Evolutionary conservation across 148 eudicot species (phyloP), one percentile per base, ranked within the genome.

Genomic region (Persicaria maculosa): DNA sequence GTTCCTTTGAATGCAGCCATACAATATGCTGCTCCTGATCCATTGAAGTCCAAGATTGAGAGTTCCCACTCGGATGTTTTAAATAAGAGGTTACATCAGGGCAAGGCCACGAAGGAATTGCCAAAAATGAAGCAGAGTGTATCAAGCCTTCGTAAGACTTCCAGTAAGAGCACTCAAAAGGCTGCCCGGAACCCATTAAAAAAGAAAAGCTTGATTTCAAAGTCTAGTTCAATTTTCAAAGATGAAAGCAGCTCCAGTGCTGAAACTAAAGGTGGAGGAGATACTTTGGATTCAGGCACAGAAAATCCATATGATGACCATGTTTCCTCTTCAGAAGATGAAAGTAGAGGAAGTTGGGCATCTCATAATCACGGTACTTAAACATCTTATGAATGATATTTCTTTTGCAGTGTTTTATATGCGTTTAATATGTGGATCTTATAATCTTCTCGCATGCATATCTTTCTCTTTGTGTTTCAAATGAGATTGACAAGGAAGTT

Each of bases 241-340:
- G 70, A 65, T 15, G 70, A 36, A 65, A 65, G 70, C 70, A 65
- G 70, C 70, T 65, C 70, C 70, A 65, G 20, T 43, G 40, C 70
- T 65, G 70, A 65, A 65, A 19, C 6, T 7, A 43, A 11, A 65
- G 47, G 46, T 40, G 70, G 70, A 65, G 47, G 70, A 65, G 70
- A 43, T 14, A 46, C 36, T 40, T 65, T 19, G 4, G 31, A 65
- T 65, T 65, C 47, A 65, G 40, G 46, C 70, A 65, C 70, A 65
- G 70, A 65, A 43, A 40, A 2, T 65, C 19, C 45, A 36, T 7
- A 43, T 43, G 46, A 65, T 15, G 70, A 65, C 9, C 47, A 65
- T 12, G 70, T 31, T 40, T 65, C 70, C 45, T 62, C 68, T 15
- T 65, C 70, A 15, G 46, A 65, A 65, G 68, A 62, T 62, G 70